phyloP scores from a whole-genome alignment of 192 early-diverging fungal species.

The Gonapodya sp. region DNA sequence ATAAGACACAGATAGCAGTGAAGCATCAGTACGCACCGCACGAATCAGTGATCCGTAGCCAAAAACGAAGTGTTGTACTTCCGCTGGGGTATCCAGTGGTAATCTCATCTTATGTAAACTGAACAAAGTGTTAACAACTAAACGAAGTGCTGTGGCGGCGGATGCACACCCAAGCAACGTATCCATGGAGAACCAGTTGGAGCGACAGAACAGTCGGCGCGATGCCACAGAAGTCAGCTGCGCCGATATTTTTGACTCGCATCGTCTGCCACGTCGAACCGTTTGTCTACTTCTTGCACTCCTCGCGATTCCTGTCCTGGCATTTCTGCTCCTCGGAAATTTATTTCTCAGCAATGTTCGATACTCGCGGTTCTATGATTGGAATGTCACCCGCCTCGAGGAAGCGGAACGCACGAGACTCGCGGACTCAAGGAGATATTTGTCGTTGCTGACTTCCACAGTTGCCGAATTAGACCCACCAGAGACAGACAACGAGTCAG shows the following conservation, averaged over 20 bases:
- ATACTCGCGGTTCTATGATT: not conserved
- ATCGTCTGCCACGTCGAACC: no score
- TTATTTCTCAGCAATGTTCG: not conserved
- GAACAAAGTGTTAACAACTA: no score
- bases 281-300: not conserved
- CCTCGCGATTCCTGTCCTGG: not conserved
- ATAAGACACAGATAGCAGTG: not conserved
- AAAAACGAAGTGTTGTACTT: not conserved
- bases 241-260: no score
- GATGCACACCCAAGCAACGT: no score
- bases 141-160: no score
- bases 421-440: not conserved
- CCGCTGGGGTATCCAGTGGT: no score
- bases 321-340: not conserved
- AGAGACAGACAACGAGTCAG: not conserved
- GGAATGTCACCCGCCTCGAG: not conserved
- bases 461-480: not conserved
- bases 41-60: not conserved
- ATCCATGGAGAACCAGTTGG: no score
- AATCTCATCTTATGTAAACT: no score
- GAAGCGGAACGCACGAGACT: not conserved
- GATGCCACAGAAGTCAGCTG: no score
- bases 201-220: no score
- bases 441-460: not conserved
- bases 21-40: not conserved